These are phyloP conservation scores for Blepharisma stoltei DNA, from an alignment of 73 alveolate species.

Conservation along the genomic window DNA sequence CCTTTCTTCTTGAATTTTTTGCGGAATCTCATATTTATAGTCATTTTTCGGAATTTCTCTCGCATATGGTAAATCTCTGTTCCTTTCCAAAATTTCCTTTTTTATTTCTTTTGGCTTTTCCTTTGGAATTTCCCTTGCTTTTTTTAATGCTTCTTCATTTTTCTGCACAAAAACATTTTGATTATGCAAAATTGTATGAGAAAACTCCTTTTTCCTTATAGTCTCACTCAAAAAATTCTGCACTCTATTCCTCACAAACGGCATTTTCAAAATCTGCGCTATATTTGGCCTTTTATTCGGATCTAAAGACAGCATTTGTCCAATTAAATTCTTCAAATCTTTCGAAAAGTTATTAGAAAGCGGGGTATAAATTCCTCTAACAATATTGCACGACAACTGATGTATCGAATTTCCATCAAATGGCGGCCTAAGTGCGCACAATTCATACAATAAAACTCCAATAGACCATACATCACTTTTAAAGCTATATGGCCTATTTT, in stretches of 20 bases:
- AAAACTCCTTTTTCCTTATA: conserved; percentile 25
- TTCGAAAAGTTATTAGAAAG: conserved; percentile 61
- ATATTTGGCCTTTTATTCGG: conserved; percentile 23
- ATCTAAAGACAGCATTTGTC: neutral
- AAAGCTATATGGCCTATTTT: conserved; percentile 76
- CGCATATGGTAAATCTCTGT: no score
- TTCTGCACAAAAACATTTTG: conserved; percentile 28
- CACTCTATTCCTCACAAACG: neutral
- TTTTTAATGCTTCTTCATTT: neutral
- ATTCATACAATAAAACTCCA: conserved; percentile 44
- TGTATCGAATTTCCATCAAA: conserved; percentile 80
- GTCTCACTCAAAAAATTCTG: conserved; percentile 8
- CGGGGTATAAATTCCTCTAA: conserved; percentile 66
- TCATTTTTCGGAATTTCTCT: no score
- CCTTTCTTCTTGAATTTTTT: conserved; percentile 1
- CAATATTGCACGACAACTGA: conserved; percentile 67
- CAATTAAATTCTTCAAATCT: conserved; percentile 44
- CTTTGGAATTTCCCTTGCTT: no score
- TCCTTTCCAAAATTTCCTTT: no score
- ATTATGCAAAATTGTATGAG: conserved; percentile 30
- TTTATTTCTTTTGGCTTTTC: no score
- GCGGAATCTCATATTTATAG: neutral
- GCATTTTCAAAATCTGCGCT: conserved; percentile 3
- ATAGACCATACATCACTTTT: conserved; percentile 82
- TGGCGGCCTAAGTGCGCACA: conserved; percentile 71